Conservation (phyloP, 139 green algal species). For the Monoraphidium neglectum region DNA sequence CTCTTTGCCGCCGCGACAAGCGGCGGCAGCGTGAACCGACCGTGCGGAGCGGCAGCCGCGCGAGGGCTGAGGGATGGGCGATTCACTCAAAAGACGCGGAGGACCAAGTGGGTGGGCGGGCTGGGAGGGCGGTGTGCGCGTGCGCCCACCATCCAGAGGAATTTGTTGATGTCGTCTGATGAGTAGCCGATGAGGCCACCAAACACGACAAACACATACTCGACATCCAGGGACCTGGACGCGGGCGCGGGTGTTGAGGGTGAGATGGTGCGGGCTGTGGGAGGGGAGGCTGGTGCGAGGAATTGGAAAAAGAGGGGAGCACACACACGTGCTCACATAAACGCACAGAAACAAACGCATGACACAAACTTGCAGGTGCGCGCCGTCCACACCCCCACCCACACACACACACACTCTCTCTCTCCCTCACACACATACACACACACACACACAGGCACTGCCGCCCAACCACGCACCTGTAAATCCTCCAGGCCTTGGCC, state of each 20-base stretch:
- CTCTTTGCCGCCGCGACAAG: too few relatives aligned
- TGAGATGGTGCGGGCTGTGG: not conserved
- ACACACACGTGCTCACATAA: not conserved
- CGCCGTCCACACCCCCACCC: too few relatives aligned
- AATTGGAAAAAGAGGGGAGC: not conserved
- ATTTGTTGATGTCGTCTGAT: constrained; percentile 98
- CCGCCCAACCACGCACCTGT: not conserved
- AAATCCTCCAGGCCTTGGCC: constrained; percentile 29
- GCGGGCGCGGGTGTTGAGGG: not conserved
- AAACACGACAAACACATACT: constrained; percentile 98
- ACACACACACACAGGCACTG: too few relatives aligned
- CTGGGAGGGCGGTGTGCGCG: too few relatives aligned
- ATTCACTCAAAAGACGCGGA: too few relatives aligned
- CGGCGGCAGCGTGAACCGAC: too few relatives aligned
- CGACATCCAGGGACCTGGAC: constrained; percentile 73
- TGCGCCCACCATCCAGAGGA: constrained; percentile 94
- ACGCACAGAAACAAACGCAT: not conserved
- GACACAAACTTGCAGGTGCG: too few relatives aligned
- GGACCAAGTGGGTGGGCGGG: too few relatives aligned
- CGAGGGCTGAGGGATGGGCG: too few relatives aligned
- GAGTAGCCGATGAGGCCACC: constrained; percentile 86
- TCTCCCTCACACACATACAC: too few relatives aligned
- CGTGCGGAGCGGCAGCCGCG: too few relatives aligned
- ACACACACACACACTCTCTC: too few relatives aligned
- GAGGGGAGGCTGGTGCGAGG: not conserved